Evolutionary conservation across 306 rosid genomes (phyloP), one percentile per base, ranked within the genome.

Genomic region (Lathyrus oleraceus): DNA sequence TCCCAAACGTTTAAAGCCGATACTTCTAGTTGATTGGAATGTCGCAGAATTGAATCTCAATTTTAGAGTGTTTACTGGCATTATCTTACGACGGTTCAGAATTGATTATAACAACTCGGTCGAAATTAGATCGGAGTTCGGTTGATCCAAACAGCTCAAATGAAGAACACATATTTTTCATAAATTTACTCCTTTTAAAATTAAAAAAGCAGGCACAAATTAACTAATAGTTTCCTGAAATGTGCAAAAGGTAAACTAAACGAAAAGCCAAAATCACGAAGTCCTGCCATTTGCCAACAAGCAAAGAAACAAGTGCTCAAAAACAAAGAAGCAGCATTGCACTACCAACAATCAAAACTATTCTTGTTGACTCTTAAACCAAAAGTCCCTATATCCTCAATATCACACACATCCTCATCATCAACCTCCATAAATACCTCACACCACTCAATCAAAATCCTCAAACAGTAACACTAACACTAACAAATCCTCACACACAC

Each of bases 301-400:
- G 51, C 72, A 77, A 63, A 36, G 62, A 8, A 70, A n/a, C 43
- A 59, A 52, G 8, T 9, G 23, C 44, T 15, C 19, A 23, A 15
- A 63, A 62, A 39, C 67, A 62, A 62, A 39, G 5, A 19, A 62
- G 23, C 21, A 32, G 65, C 44, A 8, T 8, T 53, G 8, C 4
- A 21, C 14, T 15, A 32, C 35, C 9, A 5, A 57, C 3, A 28
- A 25, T 6, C 10, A 27, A 25, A 27, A 0, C 13, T 14, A 30
- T 14, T 54, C 16, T 62, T 20, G 6, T 39, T 62, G 67, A 62
- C 35, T 20, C 51, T 12, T 62, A 40, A 62, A 6, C 4, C 35
- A 62, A 20, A 62, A 40, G 19, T 62, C 51, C 35, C 2, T 62
- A 6, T 2, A 20, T 39, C 6, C 68, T 62, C 30, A 39, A 11